Evolutionary conservation across 1,284 basidiomycete species (phyloP).

Genomic region (Puccinia coronata): DNA sequence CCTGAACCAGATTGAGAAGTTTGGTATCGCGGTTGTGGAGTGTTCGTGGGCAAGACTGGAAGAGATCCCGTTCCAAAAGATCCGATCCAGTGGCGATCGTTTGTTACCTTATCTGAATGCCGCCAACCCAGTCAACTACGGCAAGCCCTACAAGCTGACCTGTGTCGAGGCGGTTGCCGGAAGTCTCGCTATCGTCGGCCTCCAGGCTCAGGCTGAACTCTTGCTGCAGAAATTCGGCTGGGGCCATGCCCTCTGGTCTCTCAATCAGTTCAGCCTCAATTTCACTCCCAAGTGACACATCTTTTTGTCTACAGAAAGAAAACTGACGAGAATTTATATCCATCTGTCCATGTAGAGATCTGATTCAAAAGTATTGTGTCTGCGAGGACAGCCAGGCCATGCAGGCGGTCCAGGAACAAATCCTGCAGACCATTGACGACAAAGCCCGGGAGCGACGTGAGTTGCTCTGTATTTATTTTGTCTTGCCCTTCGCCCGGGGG

Average conservation of each 20-base stretch:
- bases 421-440: slow-evolving; percentile 15
- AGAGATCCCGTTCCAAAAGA: slow-evolving; percentile 91
- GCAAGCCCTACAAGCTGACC: slow-evolving; percentile 79
- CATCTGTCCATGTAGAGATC: slow-evolving; percentile 6
- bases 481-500: background rate
- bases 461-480: too few relatives aligned
- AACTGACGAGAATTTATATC: background rate
- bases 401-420: slow-evolving; percentile 23
- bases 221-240: slow-evolving; percentile 60
- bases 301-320: too few relatives aligned
- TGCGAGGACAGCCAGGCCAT: slow-evolving; percentile 33
- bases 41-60: slow-evolving; percentile 95
- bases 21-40: slow-evolving; percentile 90
- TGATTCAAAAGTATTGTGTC: slow-evolving; percentile 23
- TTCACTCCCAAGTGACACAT: slow-evolving; percentile 75
- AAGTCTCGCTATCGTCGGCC: slow-evolving; percentile 86
- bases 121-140: slow-evolving; percentile 91
- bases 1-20: slow-evolving; percentile 72
- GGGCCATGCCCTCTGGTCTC: slow-evolving; percentile 14
- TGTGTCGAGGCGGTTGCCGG: slow-evolving; percentile 92
- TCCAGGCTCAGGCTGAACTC: slow-evolving; percentile 73
- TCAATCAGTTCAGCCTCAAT: slow-evolving; percentile 23
- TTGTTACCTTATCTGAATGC: slow-evolving; percentile 86
- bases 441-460: slow-evolving; percentile 36
- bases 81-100: slow-evolving; percentile 87